These are phyloP conservation scores for Serendipita sp. DNA, from an alignment of 768 basidiomycete species.

Conservation along the genomic window DNA sequence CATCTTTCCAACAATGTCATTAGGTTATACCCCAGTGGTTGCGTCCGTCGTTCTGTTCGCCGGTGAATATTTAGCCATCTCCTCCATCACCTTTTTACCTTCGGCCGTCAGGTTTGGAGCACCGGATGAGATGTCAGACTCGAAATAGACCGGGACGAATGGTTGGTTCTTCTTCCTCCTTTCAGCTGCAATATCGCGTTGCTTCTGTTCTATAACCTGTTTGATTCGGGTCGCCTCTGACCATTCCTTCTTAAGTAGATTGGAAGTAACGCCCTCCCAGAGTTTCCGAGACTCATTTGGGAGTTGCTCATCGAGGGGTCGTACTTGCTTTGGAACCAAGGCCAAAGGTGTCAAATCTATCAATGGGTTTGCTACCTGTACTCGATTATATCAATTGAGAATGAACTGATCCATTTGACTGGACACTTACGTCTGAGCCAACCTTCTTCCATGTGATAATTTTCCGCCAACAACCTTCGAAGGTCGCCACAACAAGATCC, in stretches of 20 bases:
- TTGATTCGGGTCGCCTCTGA: conserved; percentile 85
- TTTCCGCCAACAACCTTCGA: conserved; percentile 83
- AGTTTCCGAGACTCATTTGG: conserved; percentile 69
- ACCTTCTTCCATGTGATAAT: conserved; percentile 64
- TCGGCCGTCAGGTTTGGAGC: conserved; percentile 49
- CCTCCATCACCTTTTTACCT: conserved; percentile 56
- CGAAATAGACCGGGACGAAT: conserved; percentile 71
- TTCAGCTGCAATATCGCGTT: conserved; percentile 78
- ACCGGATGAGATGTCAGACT: conserved; percentile 48
- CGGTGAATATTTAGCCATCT: conserved; percentile 16
- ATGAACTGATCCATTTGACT: not conserved
- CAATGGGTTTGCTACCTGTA: conserved; percentile 44
- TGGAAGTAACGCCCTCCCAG: conserved; percentile 71
- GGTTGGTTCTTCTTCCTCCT: conserved; percentile 62
- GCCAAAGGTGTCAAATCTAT: conserved; percentile 60
- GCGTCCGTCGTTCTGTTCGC: not conserved
- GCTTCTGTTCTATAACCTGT: conserved; percentile 80
- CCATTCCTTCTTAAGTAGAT: conserved; percentile 69
- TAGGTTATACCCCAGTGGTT: not conserved
- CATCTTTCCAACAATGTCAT: not conserved
- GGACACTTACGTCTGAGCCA: conserved; percentile 22
- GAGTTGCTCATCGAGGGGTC: conserved; percentile 65
- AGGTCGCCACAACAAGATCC: conserved; percentile 54
- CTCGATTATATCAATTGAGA: conserved; percentile 8
- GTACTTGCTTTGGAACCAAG: conserved; percentile 67